Percentiles rank a stretch among this genome's conserved stretches.
Conservation (phyloP, 2,329 filamentous ascomycete genomes). For the Colletotrichum cuscutae region DNA sequence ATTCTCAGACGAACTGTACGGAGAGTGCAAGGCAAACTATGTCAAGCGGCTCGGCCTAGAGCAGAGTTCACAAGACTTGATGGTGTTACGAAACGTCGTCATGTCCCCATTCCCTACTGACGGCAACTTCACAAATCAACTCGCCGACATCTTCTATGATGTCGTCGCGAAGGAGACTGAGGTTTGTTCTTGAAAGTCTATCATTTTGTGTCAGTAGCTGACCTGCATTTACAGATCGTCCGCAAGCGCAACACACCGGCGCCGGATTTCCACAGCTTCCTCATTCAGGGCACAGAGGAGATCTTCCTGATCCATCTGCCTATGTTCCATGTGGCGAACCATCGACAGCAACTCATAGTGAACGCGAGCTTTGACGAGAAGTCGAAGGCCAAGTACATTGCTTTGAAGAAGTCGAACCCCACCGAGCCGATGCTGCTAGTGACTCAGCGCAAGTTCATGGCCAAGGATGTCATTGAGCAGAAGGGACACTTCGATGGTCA, state of each 20-base stretch:
- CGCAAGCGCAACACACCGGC: neutral
- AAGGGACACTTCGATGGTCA: neutral
- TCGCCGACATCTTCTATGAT: slow-evolving; percentile 46
- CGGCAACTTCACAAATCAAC: slow-evolving; percentile 49
- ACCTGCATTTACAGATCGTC: neutral
- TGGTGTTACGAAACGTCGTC: slow-evolving; percentile 58
- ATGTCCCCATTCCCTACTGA: slow-evolving; percentile 58
- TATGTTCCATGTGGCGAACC: neutral
- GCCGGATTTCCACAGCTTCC: neutral
- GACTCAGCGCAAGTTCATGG: neutral
- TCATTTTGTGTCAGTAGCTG: no score
- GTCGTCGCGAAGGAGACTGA: slow-evolving; percentile 43
- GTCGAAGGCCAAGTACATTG: neutral
- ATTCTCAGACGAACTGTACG: neutral
- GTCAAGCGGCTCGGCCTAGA: slow-evolving; percentile 38
- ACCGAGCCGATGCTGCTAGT: neutral
- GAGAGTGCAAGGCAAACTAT: neutral
- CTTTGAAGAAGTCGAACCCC: neutral
- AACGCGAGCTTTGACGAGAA: neutral
- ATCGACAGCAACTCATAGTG: neutral
- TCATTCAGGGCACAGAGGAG: neutral
- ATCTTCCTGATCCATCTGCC: neutral
- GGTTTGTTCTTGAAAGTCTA: neutral
- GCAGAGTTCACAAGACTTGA: slow-evolving; percentile 47
- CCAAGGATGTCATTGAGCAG: neutral